These are phyloP conservation scores for Sphagnum magellanicum DNA, from an alignment of 228 moss, liverwort and hornwort genomes.

Conservation along the genomic window DNA sequence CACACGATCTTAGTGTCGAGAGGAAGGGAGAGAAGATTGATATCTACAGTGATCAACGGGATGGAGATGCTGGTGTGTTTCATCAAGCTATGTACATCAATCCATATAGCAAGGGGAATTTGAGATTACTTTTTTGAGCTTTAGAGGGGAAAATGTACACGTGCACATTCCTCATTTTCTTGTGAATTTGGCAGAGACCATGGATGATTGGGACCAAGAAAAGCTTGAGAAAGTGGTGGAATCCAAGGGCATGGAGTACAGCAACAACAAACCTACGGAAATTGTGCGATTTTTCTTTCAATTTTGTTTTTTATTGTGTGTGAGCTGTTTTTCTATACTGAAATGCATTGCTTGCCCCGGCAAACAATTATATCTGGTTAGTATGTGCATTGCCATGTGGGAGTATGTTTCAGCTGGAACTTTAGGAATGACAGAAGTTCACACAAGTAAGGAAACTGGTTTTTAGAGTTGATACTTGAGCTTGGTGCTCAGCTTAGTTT, in stretches of 20 bases:
- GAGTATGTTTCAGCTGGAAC: too few species aligned
- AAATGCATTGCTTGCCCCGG: too few species aligned
- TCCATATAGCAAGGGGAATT: neutral
- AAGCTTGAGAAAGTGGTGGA: slow-evolving; percentile 91
- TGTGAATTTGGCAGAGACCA: slow-evolving; percentile 38
- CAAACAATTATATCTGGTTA: too few species aligned
- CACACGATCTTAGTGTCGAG: slow-evolving; percentile 91
- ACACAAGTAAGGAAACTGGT: too few species aligned
- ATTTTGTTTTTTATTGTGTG: neutral
- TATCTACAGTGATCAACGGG: slow-evolving; percentile 95
- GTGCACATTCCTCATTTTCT: too few species aligned
- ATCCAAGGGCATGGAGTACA: slow-evolving; percentile 70
- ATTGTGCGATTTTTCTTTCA: slow-evolving; percentile 39
- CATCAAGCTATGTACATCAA: neutral
- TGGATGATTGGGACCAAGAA: slow-evolving; percentile 99
- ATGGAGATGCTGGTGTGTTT: slow-evolving; percentile 37
- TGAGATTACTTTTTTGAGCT: too few species aligned
- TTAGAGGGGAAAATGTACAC: too few species aligned
- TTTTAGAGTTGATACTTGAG: too few species aligned
- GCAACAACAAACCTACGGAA: slow-evolving; percentile 86
- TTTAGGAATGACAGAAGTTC: too few species aligned
- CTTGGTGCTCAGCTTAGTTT: too few species aligned
- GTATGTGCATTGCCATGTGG: too few species aligned
- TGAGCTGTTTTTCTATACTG: neutral
- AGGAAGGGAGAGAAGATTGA: slow-evolving; percentile 99